Evolutionary conservation across 2,329 filamentous ascomycete species (phyloP), one percentile per base, ranked within the genome.

Genomic region (Ascochyta viciae-villosae): DNA sequence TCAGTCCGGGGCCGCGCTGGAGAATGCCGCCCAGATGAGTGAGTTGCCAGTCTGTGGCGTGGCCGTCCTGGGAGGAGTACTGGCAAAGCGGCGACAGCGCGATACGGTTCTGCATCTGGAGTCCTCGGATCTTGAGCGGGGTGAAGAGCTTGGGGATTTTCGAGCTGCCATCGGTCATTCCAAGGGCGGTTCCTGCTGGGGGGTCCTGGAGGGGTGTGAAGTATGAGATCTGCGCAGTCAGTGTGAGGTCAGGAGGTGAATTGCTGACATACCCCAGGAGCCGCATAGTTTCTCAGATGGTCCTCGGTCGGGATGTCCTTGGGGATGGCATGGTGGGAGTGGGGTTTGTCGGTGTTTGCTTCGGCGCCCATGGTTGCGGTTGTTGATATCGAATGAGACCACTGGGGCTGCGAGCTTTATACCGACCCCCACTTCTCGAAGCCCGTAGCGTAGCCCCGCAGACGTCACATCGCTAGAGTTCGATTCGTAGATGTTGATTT

Each of bases 21-120:
- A 91, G 84, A 64, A 92, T 92, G 58, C 91, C 88, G 53, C 92
- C 91, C 24, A 94, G 81, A 70, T 96, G 92, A 15, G 92, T 87
- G 45, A 94, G 80, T 74, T 96, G 92, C 84, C 87, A 96, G 72
- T 89, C 83, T 1, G 89, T 93, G 61, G 89, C 80, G 75, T 94
- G 89, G 35, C 93, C 87, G 70, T 89, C 83, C 40, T 87, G 70
- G 13, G 87, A 84, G 6, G 82, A 85, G 76, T 90, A 90, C 72
- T 89, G 87, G 73, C 87, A 89, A 4, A 66, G 55, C 13, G 67
- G 64, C 16, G 75, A 62, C 65, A 82, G 79, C 63, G 85, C 83
- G 61, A 89, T 86, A 62, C 87, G 84, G 74, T 89, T 90, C 61
- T 87, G 87, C n/a, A 90, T 78, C 0, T 83, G 85, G n/a, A 87